Evolutionary conservation across 2,329 filamentous ascomycete genomes (phyloP).

Genomic region (Talaromyces pinophilus): DNA sequence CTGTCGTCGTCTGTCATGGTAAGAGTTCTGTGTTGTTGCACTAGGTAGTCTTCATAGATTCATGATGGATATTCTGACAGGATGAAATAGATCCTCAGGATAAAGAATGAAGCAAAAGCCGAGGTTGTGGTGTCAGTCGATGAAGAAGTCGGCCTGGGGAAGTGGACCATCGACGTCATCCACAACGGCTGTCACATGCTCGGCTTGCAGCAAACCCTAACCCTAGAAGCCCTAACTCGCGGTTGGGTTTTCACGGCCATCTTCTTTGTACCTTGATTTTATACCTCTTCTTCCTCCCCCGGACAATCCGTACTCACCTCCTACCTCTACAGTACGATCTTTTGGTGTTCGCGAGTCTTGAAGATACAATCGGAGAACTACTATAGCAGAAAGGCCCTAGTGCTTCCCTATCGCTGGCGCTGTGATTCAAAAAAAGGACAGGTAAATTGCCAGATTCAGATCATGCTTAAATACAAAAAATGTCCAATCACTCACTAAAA

Average conservation of each 20-base stretch:
- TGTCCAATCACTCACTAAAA: constrained; percentile 19
- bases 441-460: neutral
- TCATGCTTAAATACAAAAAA: neutral
- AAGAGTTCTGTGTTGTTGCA: neutral
- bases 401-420: neutral
- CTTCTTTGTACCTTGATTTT: no score
- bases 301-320: neutral
- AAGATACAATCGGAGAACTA: neutral
- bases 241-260: no score
- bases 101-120: constrained; percentile 13
- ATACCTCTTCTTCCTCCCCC: neutral
- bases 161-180: constrained; percentile 11
- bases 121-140: constrained; percentile 16
- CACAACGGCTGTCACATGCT: constrained; percentile 10
- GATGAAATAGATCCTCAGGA: neutral
- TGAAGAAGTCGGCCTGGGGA: neutral
- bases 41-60: neutral
- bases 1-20: constrained; percentile 22
- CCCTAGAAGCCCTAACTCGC: neutral
- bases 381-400: neutral
- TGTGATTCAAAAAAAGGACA: neutral
- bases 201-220: neutral
- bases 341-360: neutral
- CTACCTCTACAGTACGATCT: neutral
- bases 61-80: neutral